These are phyloP conservation scores for Phytophthora citrophthora DNA, from an alignment of 352 stramenopile species.

Conservation along the genomic window DNA sequence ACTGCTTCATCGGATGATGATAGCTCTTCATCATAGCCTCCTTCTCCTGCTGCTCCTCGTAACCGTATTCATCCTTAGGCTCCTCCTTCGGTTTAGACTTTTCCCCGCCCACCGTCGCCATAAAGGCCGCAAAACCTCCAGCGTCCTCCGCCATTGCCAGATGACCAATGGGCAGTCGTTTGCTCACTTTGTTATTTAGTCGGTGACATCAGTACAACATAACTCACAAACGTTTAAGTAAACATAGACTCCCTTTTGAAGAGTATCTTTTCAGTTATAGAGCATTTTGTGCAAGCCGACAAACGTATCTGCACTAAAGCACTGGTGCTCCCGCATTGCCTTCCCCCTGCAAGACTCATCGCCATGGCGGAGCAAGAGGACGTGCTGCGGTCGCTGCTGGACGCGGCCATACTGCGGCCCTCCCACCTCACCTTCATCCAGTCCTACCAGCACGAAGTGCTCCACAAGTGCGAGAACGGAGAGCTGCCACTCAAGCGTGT, in stretches of 20 bases:
- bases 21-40: slow-evolving; percentile 91
- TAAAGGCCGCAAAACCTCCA: slow-evolving; percentile 75
- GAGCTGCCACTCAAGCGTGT: slow-evolving; percentile 71
- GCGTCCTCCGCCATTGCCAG: slow-evolving; percentile 54
- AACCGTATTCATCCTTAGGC: slow-evolving; percentile 65
- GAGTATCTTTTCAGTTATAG: no score
- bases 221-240: not conserved
- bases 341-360: not conserved
- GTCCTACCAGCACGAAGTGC: slow-evolving; percentile 68
- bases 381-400: slow-evolving; percentile 68
- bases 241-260: no score
- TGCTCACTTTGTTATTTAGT: slow-evolving; percentile 4
- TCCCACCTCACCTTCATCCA: slow-evolving; percentile 61
- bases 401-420: slow-evolving; percentile 56
- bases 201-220: slow-evolving; percentile 2
- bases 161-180: slow-evolving; percentile 2
- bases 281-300: slow-evolving; percentile 1
- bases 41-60: slow-evolving; percentile 88
- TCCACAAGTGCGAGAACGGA: slow-evolving; percentile 65
- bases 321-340: slow-evolving; percentile 21
- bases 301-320: slow-evolving; percentile 17
- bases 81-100: slow-evolving; percentile 13
- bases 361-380: slow-evolving; percentile 55
- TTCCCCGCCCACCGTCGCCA: slow-evolving; percentile 56
- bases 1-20: slow-evolving; percentile 89